Conservation (phyloP, 148 eudicot genomes). For the Cornus florida region DNA sequence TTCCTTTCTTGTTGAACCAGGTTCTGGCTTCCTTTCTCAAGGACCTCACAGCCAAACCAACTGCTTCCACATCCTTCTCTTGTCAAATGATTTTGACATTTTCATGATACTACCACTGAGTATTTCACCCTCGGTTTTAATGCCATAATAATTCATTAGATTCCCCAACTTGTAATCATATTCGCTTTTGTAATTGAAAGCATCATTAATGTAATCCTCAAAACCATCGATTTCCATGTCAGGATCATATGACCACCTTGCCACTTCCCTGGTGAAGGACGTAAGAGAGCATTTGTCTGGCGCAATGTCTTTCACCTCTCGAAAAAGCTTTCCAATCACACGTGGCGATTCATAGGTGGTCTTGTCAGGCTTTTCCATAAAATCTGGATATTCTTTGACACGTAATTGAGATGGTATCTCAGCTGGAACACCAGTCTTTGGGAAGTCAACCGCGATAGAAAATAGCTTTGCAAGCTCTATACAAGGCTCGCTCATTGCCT, state of each 20-base stretch:
- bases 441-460: constrained; percentile 64
- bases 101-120: constrained; percentile 48
- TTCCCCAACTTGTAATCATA: constrained; percentile 49
- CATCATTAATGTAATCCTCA: constrained; percentile 33
- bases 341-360: constrained; percentile 30
- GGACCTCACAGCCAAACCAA: constrained; percentile 22
- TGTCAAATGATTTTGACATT: constrained; percentile 41
- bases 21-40: constrained; percentile 26
- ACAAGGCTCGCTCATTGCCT: constrained; percentile 52
- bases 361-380: constrained; percentile 62
- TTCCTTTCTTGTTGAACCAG: constrained; percentile 9
- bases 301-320: constrained; percentile 40
- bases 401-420: constrained; percentile 40
- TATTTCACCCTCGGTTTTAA: constrained; percentile 52
- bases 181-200: constrained; percentile 22
- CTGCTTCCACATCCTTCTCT: constrained; percentile 24
- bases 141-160: constrained; percentile 16
- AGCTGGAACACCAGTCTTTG: constrained; percentile 63
- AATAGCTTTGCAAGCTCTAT: constrained; percentile 44
- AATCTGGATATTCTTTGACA: constrained; percentile 60
- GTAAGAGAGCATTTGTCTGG: constrained; percentile 13
- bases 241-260: constrained; percentile 33
- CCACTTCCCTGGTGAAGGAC: constrained; percentile 40
- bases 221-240: constrained; percentile 54
- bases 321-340: constrained; percentile 52